Base-by-base conservation (phyloP, 2,329 filamentous ascomycete genomes). In the Aspergillus aculeatus region DNA sequence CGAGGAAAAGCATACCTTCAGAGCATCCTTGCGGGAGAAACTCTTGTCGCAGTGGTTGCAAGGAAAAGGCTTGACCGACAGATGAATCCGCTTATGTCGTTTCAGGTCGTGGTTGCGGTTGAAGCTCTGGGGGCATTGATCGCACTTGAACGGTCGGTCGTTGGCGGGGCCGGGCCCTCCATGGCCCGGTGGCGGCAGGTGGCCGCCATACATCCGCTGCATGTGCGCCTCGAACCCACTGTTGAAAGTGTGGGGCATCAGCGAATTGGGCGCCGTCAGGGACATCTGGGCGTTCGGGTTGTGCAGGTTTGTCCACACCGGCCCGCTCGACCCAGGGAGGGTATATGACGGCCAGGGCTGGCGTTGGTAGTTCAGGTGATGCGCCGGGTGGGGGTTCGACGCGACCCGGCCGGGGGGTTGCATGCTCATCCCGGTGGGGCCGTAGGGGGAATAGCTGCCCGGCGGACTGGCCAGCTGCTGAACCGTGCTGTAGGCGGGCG, bases 91-190 rank as follows among this genome's bases (percentile, higher is more conserved):
- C 81, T 96, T 96, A 75, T 99, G 95, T 54, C 95, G 85, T 78
- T 99, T 99, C 68, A 98, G 77, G 71, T 98, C 95, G 72, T 98
- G 95, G 66, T 98, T 98, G 4, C 95, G 84, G 75, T 96, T 98
- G 80, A 99, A 99, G 41, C 91, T 93, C 73, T 96, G 92, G 0
- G 90, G 86, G 71, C 95, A 99, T 72, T 90, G 85, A 68, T 98
- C 92, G 73, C 95, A 99, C 76, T 93, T 93, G 81, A 96, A 98
- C 0, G 95, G 95, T 5, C 94, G 86, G 67, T 98, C 94, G 58
- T 89, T 88, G 29, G 84, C 81, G 10, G 82, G 79, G 3, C 77
- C 77, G 21, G 80, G 77, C 62, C 82, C 83, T 50, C 83, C 81
- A 59, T 84, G 84, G 10, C 80, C 78, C 14, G 80, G 80, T 62